Percentiles rank a stretch among this genome's conserved stretches.
These are phyloP conservation scores for Ceratocystis papillata DNA, from an alignment of 2,329 filamentous ascomycete species.

Conservation along the genomic window DNA sequence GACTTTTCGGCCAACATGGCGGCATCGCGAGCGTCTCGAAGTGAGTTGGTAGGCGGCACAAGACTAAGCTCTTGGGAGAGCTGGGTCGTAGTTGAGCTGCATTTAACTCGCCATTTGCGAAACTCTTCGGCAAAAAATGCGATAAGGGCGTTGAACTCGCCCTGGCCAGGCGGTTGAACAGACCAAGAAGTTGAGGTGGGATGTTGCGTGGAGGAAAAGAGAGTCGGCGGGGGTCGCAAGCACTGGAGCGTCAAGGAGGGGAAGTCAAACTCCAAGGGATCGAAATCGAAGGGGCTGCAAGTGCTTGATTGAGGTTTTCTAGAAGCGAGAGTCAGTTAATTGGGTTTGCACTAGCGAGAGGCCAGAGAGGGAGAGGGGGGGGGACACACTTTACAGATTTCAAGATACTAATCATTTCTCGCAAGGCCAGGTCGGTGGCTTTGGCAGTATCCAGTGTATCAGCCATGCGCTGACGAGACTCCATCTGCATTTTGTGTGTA, in stretches of 20 bases:
- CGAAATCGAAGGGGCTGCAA: slow-evolving; percentile 60
- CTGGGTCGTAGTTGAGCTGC: slow-evolving; percentile 41
- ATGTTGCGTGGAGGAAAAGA: slow-evolving; percentile 73
- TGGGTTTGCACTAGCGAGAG: neutral
- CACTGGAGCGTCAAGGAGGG: slow-evolving; percentile 74
- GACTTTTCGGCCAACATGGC: slow-evolving; percentile 40
- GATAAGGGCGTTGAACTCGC: slow-evolving; percentile 62
- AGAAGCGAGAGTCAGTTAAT: neutral
- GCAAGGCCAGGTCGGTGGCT: slow-evolving; percentile 72
- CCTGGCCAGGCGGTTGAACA: slow-evolving; percentile 59
- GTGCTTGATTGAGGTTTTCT: slow-evolving; percentile 20
- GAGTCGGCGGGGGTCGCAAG: slow-evolving; percentile 66
- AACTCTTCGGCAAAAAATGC: slow-evolving; percentile 58
- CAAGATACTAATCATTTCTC: slow-evolving; percentile 71
- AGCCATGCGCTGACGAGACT: slow-evolving; percentile 50
- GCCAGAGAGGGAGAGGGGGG: neutral
- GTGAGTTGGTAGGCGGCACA: slow-evolving; percentile 35
- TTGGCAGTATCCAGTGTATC: slow-evolving; percentile 69
- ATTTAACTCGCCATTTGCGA: slow-evolving; percentile 49
- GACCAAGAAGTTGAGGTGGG: slow-evolving; percentile 72
- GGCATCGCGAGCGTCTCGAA: slow-evolving; percentile 38
- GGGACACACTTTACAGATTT: slow-evolving; percentile 65
- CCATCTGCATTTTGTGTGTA: slow-evolving; percentile 51
- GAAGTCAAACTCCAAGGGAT: slow-evolving; percentile 75
- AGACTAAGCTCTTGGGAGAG: slow-evolving; percentile 40